Evolutionary conservation across 768 basidiomycete genomes (phyloP).

Genomic region (Termitomyces sp.): DNA sequence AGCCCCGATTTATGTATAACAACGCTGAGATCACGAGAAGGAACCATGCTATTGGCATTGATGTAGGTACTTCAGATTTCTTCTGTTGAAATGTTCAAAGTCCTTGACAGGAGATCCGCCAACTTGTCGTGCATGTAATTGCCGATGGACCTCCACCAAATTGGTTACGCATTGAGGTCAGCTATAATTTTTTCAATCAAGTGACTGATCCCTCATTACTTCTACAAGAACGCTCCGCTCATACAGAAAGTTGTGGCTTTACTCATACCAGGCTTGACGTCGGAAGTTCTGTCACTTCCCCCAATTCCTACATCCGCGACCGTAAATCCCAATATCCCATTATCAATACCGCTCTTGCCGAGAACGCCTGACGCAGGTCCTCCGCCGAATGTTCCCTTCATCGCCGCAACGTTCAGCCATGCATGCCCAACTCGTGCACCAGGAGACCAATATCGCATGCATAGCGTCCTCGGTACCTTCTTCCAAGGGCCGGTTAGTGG

Average conservation of each 20-base stretch:
- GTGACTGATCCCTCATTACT: background rate
- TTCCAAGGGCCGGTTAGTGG: conserved; percentile 76
- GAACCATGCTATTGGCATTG: conserved; percentile 72
- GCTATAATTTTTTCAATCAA: conserved; percentile 14
- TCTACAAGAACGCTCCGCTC: conserved; percentile 56
- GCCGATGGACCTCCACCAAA: conserved; percentile 80
- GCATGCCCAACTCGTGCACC: conserved; percentile 92
- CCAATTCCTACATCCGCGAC: conserved; percentile 67
- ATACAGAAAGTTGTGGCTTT: conserved; percentile 78
- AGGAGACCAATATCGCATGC: conserved; percentile 81
- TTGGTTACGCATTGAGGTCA: conserved; percentile 83
- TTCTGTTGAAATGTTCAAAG: background rate
- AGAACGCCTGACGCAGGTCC: conserved; percentile 19
- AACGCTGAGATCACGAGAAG: conserved; percentile 70
- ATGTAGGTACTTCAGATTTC: conserved; percentile 41
- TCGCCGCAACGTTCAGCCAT: conserved; percentile 80
- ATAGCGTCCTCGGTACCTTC: conserved; percentile 78
- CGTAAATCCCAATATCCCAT: conserved; percentile 39
- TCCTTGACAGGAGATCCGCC: conserved; percentile 70
- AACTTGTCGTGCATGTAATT: conserved; percentile 75
- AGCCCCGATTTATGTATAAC: conserved; percentile 77
- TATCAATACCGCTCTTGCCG: conserved; percentile 32
- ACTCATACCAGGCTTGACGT: conserved; percentile 83
- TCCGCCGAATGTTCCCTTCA: conserved; percentile 51
- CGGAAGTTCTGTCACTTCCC: conserved; percentile 66